Conservation (phyloP, 345 rosid species). For the Gossypium australe region DNA sequence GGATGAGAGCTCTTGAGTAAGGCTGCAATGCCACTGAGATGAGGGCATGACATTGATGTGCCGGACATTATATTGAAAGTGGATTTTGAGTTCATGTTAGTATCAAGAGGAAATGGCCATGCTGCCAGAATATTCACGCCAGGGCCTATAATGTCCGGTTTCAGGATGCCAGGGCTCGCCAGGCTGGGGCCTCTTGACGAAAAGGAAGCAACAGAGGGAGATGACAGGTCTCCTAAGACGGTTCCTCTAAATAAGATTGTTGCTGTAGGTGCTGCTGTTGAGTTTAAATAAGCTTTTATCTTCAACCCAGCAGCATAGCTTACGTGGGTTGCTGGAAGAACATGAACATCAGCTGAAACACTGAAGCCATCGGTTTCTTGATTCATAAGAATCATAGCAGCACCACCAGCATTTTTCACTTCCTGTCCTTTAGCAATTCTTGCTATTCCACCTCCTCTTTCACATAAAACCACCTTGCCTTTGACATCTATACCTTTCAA, state of each 20-base stretch:
- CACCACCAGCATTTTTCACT: constrained; percentile 36
- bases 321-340: constrained; percentile 37
- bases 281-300: constrained; percentile 30
- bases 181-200: constrained; percentile 40
- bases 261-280: constrained; percentile 23
- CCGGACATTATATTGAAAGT: constrained; percentile 35
- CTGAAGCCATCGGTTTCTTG: constrained; percentile 17
- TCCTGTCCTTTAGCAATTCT: constrained; percentile 24
- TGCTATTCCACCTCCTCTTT: constrained; percentile 25
- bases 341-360: constrained; percentile 26
- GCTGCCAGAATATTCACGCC: constrained; percentile 36
- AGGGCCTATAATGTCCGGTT: constrained; percentile 44
- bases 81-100: constrained; percentile 10
- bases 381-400: constrained; percentile 43
- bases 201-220: constrained; percentile 35
- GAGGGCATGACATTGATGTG: constrained; percentile 58
- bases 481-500: constrained; percentile 19
- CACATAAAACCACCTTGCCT: constrained; percentile 39
- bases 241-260: constrained; percentile 30
- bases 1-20: constrained; percentile 40
- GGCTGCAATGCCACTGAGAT: constrained; percentile 43
- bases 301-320: constrained; percentile 22
- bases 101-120: constrained; percentile 27
- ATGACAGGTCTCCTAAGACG: constrained; percentile 11
- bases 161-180: constrained; percentile 36